A percentile compares a stretch with the other conserved stretches of the same genome.
phyloP scores from a whole-genome alignment of 768 basidiomycete genomes.

The Rhizopogon rudus region DNA sequence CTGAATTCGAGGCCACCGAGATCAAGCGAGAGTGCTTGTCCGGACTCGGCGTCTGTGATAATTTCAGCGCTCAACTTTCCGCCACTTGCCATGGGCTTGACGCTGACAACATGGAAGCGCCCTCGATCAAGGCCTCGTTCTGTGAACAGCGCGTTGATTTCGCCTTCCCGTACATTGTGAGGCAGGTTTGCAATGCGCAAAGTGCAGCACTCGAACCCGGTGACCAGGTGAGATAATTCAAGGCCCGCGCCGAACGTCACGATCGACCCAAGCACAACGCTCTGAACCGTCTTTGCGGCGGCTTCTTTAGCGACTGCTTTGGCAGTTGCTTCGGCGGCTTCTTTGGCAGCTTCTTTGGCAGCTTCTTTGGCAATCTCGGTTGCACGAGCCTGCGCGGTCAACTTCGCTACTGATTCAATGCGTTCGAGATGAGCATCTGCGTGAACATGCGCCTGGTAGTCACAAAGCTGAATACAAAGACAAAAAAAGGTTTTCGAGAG shows the following conservation, averaged over 20 bases:
- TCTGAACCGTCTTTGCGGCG: constrained; percentile 36
- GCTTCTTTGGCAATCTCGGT: constrained; percentile 6
- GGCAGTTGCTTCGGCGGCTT: constrained; percentile 17
- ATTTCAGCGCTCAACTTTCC: constrained; percentile 36
- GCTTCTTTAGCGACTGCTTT: constrained; percentile 23
- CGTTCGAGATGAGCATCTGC: background rate
- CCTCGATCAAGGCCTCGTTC: constrained; percentile 36
- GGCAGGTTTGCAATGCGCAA: constrained; percentile 45
- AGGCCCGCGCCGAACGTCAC: constrained; percentile 48
- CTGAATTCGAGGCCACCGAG: constrained; percentile 48
- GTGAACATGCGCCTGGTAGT: background rate
- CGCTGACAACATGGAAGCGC: constrained; percentile 29
- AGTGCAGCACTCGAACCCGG: constrained; percentile 49
- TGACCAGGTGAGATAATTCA: constrained; percentile 36
- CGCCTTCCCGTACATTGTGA: constrained; percentile 28
- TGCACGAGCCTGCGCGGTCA: background rate
- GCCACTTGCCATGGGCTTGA: constrained; percentile 22
- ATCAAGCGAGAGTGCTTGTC: constrained; percentile 33
- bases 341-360: constrained; percentile 8
- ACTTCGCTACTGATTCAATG: background rate
- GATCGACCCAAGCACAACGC: constrained; percentile 41
- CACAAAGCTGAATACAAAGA: background rate
- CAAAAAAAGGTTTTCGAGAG: background rate
- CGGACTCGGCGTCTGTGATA: constrained; percentile 36
- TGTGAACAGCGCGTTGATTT: constrained; percentile 39